Percentiles rank a stretch among this genome's conserved stretches.
Conservation (phyloP, 768 basidiomycete genomes). For the Suillus hirtellus region DNA sequence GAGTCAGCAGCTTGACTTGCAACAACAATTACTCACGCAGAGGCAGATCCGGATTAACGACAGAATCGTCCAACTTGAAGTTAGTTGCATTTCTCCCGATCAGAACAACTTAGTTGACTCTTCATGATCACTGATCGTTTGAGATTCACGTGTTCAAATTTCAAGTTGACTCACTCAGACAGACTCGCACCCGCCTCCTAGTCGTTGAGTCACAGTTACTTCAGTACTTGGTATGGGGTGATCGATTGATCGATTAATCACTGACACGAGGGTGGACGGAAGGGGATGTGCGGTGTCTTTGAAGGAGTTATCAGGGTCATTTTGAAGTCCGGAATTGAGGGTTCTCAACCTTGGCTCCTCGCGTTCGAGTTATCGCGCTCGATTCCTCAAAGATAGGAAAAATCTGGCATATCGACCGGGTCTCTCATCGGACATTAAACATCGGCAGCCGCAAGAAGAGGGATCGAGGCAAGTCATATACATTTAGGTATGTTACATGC, state of each 20-base stretch:
- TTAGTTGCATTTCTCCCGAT: not conserved
- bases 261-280: not conserved
- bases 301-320: not conserved
- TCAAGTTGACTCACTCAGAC: not conserved
- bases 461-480: not conserved
- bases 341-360: not conserved
- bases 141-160: not conserved
- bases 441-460: not conserved
- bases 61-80: not conserved
- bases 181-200: not conserved
- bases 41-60: not conserved
- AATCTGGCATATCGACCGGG: not conserved
- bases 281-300: not conserved
- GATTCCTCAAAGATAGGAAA: not conserved
- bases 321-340: not conserved
- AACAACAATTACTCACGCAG: not conserved
- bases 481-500: not conserved
- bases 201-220: no score
- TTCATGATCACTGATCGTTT: not conserved
- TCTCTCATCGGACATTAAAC: not conserved
- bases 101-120: not conserved
- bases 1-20: not conserved
- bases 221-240: not conserved
- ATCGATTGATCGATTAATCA: not conserved
- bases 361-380: not conserved